Percentiles rank a stretch among this genome's conserved stretches.
Conservation (phyloP, 331 rosid genomes). For the Phaseolus coccineus region DNA sequence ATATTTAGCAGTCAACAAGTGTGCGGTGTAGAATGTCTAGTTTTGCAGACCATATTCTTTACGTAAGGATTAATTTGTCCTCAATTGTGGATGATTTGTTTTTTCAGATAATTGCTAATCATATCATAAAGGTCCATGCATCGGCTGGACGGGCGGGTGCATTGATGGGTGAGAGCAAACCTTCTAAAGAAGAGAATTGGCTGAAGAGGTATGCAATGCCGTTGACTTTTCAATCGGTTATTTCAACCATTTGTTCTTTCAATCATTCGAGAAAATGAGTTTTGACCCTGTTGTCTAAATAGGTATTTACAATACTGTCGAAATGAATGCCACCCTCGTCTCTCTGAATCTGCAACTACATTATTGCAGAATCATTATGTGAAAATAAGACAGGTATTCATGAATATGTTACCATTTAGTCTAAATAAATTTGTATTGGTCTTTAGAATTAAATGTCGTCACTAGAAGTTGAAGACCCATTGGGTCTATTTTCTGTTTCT, state of each 20-base stretch:
- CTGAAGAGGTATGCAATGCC: conserved; percentile 73
- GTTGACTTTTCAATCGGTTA: conserved; percentile 27
- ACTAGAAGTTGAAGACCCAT: conserved; percentile 14
- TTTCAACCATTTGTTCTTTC: conserved; percentile 27
- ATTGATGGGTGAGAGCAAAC: conserved; percentile 60
- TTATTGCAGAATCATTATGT: conserved; percentile 83
- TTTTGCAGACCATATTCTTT: conserved; percentile 29
- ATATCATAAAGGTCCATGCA: conserved; percentile 88
- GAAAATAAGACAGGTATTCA: conserved; percentile 93
- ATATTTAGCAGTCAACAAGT: neutral
- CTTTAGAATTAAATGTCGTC: conserved; percentile 15
- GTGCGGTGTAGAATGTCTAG: conserved; percentile 9
- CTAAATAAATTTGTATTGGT: conserved; percentile 13
- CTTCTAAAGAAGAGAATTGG: conserved; percentile 89
- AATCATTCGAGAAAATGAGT: conserved; percentile 34
- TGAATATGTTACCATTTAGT: conserved; percentile 37
- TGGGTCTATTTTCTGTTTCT: neutral
- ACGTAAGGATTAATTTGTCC: conserved; percentile 31
- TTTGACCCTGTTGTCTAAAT: conserved; percentile 44
- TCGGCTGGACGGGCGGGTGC: conserved; percentile 75
- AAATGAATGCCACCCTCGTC: conserved; percentile 76
- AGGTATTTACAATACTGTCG: conserved; percentile 95
- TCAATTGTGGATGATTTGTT: conserved; percentile 38
- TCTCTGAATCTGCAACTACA: conserved; percentile 80
- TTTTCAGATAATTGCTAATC: conserved; percentile 88